Percentiles rank a stretch among this genome's conserved stretches.
Evolutionary conservation across 1,284 basidiomycete species (phyloP).

Genomic region (Leccinum angustisporum): DNA sequence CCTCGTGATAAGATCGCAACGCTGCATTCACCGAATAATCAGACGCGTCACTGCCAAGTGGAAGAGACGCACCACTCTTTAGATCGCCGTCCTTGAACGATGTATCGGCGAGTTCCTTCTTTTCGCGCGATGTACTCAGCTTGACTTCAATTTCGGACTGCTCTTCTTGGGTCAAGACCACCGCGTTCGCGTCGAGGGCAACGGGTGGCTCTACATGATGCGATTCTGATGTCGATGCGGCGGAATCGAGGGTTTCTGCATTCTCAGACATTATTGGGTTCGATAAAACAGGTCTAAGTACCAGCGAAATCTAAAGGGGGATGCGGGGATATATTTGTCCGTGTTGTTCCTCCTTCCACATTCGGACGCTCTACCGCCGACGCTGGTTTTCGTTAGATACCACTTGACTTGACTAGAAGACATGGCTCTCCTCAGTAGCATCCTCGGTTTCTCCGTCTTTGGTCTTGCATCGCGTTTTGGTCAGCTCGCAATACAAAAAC

Average conservation of each 20-base stretch:
- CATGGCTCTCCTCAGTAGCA: conserved; percentile 72
- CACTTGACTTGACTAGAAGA: background rate
- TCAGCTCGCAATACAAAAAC: conserved; percentile 77
- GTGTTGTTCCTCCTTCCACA: conserved; percentile 20
- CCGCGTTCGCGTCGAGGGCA: conserved; percentile 26
- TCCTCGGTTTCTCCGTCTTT: conserved; percentile 77
- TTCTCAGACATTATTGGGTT: conserved; percentile 18
- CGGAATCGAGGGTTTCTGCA: background rate
- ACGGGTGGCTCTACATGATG: conserved; percentile 1
- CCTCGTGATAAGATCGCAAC: conserved; percentile 64
- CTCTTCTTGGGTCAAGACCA: conserved; percentile 24
- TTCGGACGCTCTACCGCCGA: conserved; percentile 8
- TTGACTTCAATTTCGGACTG: conserved; percentile 43
- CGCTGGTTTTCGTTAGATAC: background rate
- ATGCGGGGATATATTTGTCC: conserved; percentile 24
- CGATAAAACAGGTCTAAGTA: background rate
- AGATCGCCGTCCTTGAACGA: conserved; percentile 69
- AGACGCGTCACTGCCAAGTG: conserved; percentile 8
- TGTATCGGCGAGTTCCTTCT: conserved; percentile 73
- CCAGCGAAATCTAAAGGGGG: background rate
- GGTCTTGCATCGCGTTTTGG: conserved; percentile 77
- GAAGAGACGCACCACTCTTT: conserved; percentile 51
- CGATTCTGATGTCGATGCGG: conserved; percentile 1
- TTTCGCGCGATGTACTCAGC: conserved; percentile 58
- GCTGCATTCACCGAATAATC: conserved; percentile 41